Evolutionary conservation across 352 stramenopile species (phyloP), one percentile per base, ranked within the genome.

Genomic region (Phytophthora pisi): DNA sequence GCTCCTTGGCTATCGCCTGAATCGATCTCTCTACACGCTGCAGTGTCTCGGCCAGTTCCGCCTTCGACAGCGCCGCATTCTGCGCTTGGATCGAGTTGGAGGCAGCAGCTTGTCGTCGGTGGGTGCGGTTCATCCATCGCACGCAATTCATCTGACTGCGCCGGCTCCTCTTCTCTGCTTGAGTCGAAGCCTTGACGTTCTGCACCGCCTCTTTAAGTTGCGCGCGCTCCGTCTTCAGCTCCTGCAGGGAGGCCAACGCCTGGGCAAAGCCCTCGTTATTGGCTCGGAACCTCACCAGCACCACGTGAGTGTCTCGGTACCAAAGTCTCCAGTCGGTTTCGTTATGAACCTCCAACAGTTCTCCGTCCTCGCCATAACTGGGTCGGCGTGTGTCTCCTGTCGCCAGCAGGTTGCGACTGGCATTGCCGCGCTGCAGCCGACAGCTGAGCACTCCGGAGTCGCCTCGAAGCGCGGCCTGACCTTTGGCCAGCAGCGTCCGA

Each of bases 71-170:
- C 30, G 81, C 75, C 7, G 68, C 65, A 38, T 64, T 66, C 40
- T 86, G 77, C 11, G 82, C 77, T 11, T 71, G 74, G 3, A 70
- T 61, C 8, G 72, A 77, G 16, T 84, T 79, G 0, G 57, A 64
- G 20, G 50, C 51, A 3, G 81, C 82, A 4, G 74, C 61, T 38
- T 75, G 77, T 28, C 84, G 74, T 42, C 84, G 70, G 2, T 75
- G 74, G 23, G 84, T 85, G 26, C 84, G 76, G 50, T 92, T 92
- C 66, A 92, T 82, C 78, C 78, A 90, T 3, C 72, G 73, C 13
- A 90, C 67, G 42, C 84, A 90, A 58, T 86, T 84, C 84, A 92
- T 88, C 47, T 90, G 80, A 53, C 82, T 59, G 40, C 77, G 68
- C 3, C 84, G 78, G 46, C 72, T 65, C 8, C 76, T 50, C 56